Conservation (phyloP, 1,284 basidiomycete genomes). For the Ustilago shanxiensis region DNA sequence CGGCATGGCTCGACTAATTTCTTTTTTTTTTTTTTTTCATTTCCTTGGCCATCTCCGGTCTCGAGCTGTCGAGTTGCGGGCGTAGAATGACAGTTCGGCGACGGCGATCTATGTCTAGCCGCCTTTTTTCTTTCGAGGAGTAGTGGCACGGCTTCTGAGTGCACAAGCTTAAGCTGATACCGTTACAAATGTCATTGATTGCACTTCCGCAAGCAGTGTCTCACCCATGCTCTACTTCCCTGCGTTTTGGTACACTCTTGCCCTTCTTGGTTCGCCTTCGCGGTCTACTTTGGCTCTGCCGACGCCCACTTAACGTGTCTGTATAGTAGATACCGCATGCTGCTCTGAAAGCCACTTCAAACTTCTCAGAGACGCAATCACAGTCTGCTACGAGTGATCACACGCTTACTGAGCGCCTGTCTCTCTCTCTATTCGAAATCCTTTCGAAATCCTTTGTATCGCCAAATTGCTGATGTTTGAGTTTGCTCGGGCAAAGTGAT, state of each 20-base stretch:
- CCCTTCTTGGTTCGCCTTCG: not conserved
- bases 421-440: too few relatives aligned
- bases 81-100: constrained; percentile 4
- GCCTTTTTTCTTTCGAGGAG: not conserved
- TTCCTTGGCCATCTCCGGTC: not conserved
- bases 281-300: constrained; percentile 1
- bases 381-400: not conserved
- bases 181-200: not conserved
- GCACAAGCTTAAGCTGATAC: constrained; percentile 6
- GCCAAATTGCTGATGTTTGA: not conserved
- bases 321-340: not conserved
- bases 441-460: constrained; percentile 12
- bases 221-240: not conserved
- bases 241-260: not conserved
- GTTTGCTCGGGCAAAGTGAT: not conserved
- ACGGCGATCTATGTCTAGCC: constrained; percentile 7
- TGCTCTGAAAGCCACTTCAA: not conserved
- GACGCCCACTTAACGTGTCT: not conserved
- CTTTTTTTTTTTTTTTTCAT: not conserved
- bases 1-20: constrained; percentile 10
- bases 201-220: constrained; percentile 23
- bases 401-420: constrained; percentile 2
- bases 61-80: not conserved
- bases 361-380: not conserved
- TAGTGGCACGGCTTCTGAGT: not conserved